Evolutionary conservation across 2,329 filamentous ascomycete genomes (phyloP).

Genomic region (Xylaria digitata): DNA sequence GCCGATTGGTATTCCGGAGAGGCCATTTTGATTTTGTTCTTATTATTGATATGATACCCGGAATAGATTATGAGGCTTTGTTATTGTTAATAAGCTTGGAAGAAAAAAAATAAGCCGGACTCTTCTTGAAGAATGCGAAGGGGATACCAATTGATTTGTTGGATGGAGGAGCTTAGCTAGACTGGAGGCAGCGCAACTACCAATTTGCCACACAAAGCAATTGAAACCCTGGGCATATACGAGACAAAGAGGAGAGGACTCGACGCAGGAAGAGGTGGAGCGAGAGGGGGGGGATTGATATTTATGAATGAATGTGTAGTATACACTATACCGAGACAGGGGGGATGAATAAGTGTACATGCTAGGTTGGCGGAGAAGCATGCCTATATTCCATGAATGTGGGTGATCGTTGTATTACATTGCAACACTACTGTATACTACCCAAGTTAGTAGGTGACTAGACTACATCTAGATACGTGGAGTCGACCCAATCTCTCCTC

Average conservation of each 20-base stretch:
- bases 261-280: background rate
- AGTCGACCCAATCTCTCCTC: no score
- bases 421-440: background rate
- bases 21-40: constrained; percentile 36
- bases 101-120: background rate
- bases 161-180: constrained; percentile 1
- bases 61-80: background rate
- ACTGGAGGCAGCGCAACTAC: background rate
- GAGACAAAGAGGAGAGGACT: constrained; percentile 18
- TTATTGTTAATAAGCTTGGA: background rate
- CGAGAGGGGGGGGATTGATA: constrained; percentile 22
- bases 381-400: constrained; percentile 12
- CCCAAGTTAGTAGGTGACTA: no score
- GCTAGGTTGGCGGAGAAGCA: constrained; percentile 13
- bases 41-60: constrained; percentile 7
- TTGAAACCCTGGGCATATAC: background rate
- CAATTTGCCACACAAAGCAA: constrained; percentile 13
- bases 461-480: no score
- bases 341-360: background rate
- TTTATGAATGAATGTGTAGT: constrained; percentile 27
- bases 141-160: background rate
- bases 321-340: background rate
- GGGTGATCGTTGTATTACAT: background rate
- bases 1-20: constrained; percentile 34
- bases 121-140: background rate